phyloP scores from a whole-genome alignment of 164 flowering plant species.

The Nymphaea thermarum region DNA sequence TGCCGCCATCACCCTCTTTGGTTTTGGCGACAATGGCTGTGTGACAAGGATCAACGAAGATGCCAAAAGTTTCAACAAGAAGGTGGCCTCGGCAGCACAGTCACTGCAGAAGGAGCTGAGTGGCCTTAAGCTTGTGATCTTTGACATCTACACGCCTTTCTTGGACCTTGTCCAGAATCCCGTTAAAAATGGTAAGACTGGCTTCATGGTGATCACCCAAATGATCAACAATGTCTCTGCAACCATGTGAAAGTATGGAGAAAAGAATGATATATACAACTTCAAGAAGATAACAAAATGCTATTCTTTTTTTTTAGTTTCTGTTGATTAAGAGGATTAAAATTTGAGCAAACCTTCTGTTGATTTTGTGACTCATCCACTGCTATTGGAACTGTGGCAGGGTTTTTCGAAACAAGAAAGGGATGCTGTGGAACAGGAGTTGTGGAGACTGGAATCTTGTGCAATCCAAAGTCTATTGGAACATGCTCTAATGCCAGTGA shows the following conservation, averaged over 20 bases:
- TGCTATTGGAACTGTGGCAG: constrained; percentile 14
- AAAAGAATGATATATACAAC: too few species aligned
- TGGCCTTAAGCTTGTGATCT: constrained; percentile 51
- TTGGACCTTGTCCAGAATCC: constrained; percentile 46
- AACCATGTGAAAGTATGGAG: too few species aligned
- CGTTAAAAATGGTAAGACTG: constrained; percentile 38
- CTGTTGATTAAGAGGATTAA: too few species aligned
- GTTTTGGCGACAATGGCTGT: constrained; percentile 43
- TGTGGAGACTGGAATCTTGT: constrained; percentile 54
- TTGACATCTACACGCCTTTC: constrained; percentile 70
- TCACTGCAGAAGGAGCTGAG: constrained; percentile 41
- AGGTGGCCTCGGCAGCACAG: constrained; percentile 38
- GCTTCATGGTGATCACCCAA: background rate
- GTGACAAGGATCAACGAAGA: constrained; percentile 50
- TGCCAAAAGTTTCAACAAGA: constrained; percentile 62
- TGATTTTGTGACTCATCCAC: too few species aligned
- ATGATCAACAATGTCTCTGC: too few species aligned
- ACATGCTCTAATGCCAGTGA: constrained; percentile 78
- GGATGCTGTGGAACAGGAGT: constrained; percentile 91
- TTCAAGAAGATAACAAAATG: too few species aligned
- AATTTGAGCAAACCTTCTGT: too few species aligned
- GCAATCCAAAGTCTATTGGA: constrained; percentile 68
- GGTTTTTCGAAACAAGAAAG: constrained; percentile 63
- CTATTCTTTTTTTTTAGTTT: too few species aligned
- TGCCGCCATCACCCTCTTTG: constrained; percentile 54